Conservation (phyloP, 1,139 yeast species). For the Hyphopichia wangnamkhiaoensis region DNA sequence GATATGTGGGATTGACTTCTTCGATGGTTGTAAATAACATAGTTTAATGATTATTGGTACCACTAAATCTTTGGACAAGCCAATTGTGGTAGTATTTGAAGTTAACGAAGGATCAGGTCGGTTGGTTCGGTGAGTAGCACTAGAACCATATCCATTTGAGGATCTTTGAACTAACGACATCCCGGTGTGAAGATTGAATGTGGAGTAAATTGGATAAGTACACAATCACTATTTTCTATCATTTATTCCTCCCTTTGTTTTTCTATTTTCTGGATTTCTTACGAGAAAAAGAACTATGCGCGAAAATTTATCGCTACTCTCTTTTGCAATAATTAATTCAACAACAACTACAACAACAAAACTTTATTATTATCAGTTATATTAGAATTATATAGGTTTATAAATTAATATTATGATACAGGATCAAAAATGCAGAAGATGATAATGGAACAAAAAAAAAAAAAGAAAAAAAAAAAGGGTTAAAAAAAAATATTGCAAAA, state of each 20-base stretch:
- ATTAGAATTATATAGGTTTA: neutral
- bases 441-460: neutral
- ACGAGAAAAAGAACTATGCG: too few relatives aligned
- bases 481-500: too few relatives aligned
- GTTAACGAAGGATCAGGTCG: slow-evolving; percentile 4
- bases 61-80: slow-evolving; percentile 71
- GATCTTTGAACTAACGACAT: neutral
- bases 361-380: neutral
- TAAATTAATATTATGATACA: neutral
- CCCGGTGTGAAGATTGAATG: too few relatives aligned
- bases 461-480: neutral
- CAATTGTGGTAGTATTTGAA: slow-evolving; percentile 59
- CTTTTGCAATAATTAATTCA: slow-evolving; percentile 1
- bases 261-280: too few relatives aligned
- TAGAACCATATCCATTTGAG: neutral
- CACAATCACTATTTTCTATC: neutral
- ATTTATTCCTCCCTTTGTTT: neutral
- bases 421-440: neutral
- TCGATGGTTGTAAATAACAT: slow-evolving; percentile 33
- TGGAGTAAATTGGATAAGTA: neutral
- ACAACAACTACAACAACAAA: too few relatives aligned
- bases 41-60: slow-evolving; percentile 46
- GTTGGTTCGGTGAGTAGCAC: too few relatives aligned
- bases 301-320: too few relatives aligned
- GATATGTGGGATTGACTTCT: slow-evolving; percentile 17